A percentile compares a stretch with the other conserved stretches of the same genome.
Conservation (phyloP, 2,329 filamentous ascomycete species). For the Tetracladium maxilliforme region DNA sequence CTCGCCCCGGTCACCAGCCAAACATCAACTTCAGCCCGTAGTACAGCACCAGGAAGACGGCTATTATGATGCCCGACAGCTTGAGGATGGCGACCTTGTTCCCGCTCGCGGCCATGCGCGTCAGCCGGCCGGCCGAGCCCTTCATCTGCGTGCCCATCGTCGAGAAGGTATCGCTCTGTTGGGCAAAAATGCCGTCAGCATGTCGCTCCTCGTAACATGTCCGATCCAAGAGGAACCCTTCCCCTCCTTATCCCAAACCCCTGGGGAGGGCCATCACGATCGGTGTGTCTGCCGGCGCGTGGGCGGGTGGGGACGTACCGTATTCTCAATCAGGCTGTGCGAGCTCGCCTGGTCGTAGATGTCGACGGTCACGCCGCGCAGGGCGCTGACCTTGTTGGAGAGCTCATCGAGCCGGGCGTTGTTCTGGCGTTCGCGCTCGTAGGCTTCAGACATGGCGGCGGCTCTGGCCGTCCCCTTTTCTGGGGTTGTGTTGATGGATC, state of each 20-base stretch:
- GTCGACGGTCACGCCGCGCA: conserved; percentile 88
- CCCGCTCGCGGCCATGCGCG: conserved; percentile 79
- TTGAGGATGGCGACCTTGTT: conserved; percentile 89
- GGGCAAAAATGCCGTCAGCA: conserved; percentile 3
- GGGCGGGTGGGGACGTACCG: conserved; percentile 35
- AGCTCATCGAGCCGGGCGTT: conserved; percentile 88
- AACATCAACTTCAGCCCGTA: conserved; percentile 52
- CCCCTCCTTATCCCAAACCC: background rate
- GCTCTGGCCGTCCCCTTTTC: conserved; percentile 1
- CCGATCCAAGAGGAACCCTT: too few relatives aligned
- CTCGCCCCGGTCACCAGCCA: conserved; percentile 23
- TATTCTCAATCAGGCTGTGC: conserved; percentile 78
- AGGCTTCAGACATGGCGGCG: conserved; percentile 53
- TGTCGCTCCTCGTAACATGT: too few relatives aligned
- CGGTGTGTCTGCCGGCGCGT: background rate
- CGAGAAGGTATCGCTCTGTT: conserved; percentile 77
- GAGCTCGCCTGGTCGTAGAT: conserved; percentile 93
- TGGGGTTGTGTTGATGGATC: conserved; percentile 2
- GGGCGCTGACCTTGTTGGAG: conserved; percentile 75
- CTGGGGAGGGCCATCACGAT: background rate
- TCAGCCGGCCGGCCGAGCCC: conserved; percentile 68
- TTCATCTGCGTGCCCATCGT: conserved; percentile 71
- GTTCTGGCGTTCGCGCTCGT: conserved; percentile 79
- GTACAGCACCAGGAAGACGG: conserved; percentile 58
- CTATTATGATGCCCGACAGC: conserved; percentile 70